Base-by-base conservation (phyloP, 441 rosid species). In the Bocquillonia castaneifolia region DNA sequence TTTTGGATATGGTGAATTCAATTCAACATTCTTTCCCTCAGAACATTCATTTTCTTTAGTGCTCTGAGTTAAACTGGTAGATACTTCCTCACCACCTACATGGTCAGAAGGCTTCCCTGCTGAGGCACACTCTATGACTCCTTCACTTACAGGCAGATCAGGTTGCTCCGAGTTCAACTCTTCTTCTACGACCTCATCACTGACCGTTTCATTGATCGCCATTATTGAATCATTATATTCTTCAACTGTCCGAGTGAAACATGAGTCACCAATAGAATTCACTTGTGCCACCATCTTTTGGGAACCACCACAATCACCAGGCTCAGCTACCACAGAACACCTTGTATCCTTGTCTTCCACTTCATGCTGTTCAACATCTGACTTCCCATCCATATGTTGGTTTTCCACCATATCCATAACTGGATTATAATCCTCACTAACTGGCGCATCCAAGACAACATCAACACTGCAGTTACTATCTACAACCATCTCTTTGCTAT, bases 331-430 rank as follows among this genome's bases (percentile, higher is more conserved):
- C 44, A 26, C 9, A 17, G 12, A 28, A 54, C 40, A 22, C 14
- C 26, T 61, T 23, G 28, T 26, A 26, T 56, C 55, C 22, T 57
- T 18, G n/a, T 13, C 54, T 17, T 31, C 31, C 31, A 31, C 8
- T 26, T 52, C 63, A 59, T 22, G 55, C 56, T 39, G 67, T 54
- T 67, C 73, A 67, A 65, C 53, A 45, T 36, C 32, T 20, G 60
- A 54, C 56, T 63, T 70, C 64, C 48, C 63, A 22, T 53, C 31
- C 26, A 20, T 37, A 47, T 60, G 40, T 45, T 60, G 36, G 31
- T n/a, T 47, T 13, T 45, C 64, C n/a, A 64, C n/a, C 42, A 13
- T 25, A 48, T 44, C 45, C 58, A 13, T 44, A 25, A 39, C 69
- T 17, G 62, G 69, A 36, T 59, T 56, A 61, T 20, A 12, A 50